These are phyloP conservation scores for Oryza australiensis DNA, from an alignment of 176 grass and related monocot genomes.

Conservation along the genomic window DNA sequence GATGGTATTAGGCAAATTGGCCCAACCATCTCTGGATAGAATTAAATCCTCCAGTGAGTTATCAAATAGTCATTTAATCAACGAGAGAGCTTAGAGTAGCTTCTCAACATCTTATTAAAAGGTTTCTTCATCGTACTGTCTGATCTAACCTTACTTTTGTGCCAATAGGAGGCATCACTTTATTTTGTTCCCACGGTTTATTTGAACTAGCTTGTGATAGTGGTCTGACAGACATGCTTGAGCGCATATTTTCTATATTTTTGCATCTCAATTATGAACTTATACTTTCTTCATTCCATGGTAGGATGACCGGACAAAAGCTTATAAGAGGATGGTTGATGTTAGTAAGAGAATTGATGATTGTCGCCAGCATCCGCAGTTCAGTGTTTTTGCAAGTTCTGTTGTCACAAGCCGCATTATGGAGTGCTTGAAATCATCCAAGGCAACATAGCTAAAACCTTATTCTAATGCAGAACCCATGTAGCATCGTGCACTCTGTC, in stretches of 20 bases:
- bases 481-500: not conserved
- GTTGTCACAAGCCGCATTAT: conserved; percentile 56
- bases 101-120: conserved; percentile 6
- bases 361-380: conserved; percentile 72
- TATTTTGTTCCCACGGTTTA: conserved; percentile 29
- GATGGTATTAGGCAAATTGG: too few species aligned
- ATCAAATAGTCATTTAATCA: conserved; percentile 27
- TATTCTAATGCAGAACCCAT: conserved; percentile 20
- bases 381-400: conserved; percentile 69
- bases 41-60: conserved; percentile 25
- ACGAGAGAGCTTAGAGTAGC: conserved; percentile 7
- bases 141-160: conserved; percentile 13
- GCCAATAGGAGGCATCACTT: conserved; percentile 14
- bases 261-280: conserved; percentile 28
- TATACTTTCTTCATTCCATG: conserved; percentile 39
- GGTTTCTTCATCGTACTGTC: not conserved
- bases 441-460: conserved; percentile 51
- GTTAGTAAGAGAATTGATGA: conserved; percentile 72
- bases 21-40: conserved; percentile 8
- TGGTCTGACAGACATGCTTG: conserved; percentile 13
- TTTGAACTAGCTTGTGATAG: conserved; percentile 5
- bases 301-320: conserved; percentile 82
- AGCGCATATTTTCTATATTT: not conserved
- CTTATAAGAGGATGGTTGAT: conserved; percentile 83
- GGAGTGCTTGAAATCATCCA: conserved; percentile 80